A percentile compares a stretch with the other conserved stretches of the same genome.
Evolutionary conservation across 1,284 basidiomycete genomes (phyloP).

Genomic region (Hypsizygus ulmarius): DNA sequence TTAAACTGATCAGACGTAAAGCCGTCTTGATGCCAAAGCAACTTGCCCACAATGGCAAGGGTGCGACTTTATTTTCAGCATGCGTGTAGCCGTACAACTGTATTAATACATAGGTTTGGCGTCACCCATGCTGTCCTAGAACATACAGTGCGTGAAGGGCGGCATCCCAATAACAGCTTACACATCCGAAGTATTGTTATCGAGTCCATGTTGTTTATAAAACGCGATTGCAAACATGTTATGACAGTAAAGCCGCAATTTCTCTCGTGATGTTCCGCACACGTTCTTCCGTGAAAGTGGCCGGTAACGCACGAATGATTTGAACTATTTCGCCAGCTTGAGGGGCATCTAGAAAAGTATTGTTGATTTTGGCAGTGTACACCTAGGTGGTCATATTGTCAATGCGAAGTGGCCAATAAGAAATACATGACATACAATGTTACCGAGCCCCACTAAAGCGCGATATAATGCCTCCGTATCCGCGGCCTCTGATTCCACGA

Average conservation of each 20-base stretch:
- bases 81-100: too few relatives aligned
- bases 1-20: too few relatives aligned
- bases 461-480: conserved; percentile 89
- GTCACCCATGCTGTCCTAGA: too few relatives aligned
- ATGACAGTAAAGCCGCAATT: conserved; percentile 36
- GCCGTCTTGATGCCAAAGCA: too few relatives aligned
- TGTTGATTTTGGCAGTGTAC: conserved; percentile 42
- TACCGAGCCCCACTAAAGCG: conserved; percentile 83
- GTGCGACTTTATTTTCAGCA: too few relatives aligned
- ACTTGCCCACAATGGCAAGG: too few relatives aligned
- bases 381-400: conserved; percentile 38
- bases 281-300: conserved; percentile 56
- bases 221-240: neutral
- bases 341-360: conserved; percentile 32
- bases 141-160: too few relatives aligned
- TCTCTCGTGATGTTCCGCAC: conserved; percentile 51
- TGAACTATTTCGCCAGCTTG: conserved; percentile 42
- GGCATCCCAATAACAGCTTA: neutral
- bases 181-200: neutral
- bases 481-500: conserved; percentile 61
- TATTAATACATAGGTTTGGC: too few relatives aligned
- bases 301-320: conserved; percentile 38
- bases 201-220: conserved; percentile 4
- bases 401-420: neutral
- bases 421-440: conserved; percentile 58